Base-by-base conservation (phyloP, 2,329 filamentous ascomycete species). In the Colletotrichum australisinense region DNA sequence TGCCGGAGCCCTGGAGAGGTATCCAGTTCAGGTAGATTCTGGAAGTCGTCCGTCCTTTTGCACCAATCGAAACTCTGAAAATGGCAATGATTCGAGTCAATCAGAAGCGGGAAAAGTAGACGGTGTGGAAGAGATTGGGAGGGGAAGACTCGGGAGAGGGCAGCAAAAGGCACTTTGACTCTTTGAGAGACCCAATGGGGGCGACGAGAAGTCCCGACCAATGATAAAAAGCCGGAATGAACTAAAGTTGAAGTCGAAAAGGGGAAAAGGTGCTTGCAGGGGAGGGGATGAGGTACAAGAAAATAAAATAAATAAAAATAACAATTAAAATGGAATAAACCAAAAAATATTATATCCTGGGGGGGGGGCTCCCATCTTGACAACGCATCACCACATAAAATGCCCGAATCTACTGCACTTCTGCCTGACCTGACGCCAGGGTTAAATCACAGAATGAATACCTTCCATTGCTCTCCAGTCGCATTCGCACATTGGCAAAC, bases 341-440 rank as follows among this genome's bases (percentile, higher is more conserved):
- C 16, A 9, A 12, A 8, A 60, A 52, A 63, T 52, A 53, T 52
- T 62, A 26, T 46, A 11, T 35, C 46, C 28, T 62, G 52, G 32
- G 56, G 52, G 32, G 56, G 56, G 30, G 6, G 56, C 57, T 52
- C 26, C 56, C 62, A 78, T 79, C 78, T 82, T 88, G 87, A 87
- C 86, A 88, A 87, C 86, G 83, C 85, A 88, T 87, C 85, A 85
- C 80, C 82, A 80, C 81, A 83, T 82, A 79, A 79, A 80, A 80
- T 80, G 82, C 83, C 83, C 81, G 81, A 84, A 81, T 75, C 78
- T 80, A 79, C 80, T 85, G 84, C 84, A 86, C 81, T 82, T 84
- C 82, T 86, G 84, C 84, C 84, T 84, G 83, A 86, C 83, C 77
- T 79, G 78, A 75, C 80, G 55, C 70, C 67, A 24, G 59, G 30